Base-by-base conservation (phyloP, 2,329 filamentous ascomycete species). In the Ophiostoma sp. region DNA sequence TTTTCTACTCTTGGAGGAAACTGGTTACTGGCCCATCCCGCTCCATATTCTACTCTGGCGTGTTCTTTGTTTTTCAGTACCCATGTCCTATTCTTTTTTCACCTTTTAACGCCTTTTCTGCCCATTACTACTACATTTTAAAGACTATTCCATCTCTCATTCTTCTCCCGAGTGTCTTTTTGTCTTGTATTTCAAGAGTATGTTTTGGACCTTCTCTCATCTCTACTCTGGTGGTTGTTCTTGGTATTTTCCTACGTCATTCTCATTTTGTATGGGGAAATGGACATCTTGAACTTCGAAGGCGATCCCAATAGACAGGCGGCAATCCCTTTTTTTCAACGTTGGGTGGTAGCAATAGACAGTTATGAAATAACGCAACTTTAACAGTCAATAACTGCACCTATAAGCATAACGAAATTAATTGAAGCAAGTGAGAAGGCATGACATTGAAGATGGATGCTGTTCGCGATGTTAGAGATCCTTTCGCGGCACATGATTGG, bases 401-500 rank as follows among this genome's bases (percentile, higher is more conserved):
- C 1, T 22, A 48, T 17, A 48, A 4, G 6, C 15, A 15, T 48
- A 1, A 48, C 12, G 42, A 4, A 15, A 48, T 1, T 15, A 7
- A 19, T 19, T 2, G 15, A 25, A 17, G 15, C n/a, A 25, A 42
- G 4, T 66, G 61, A 45, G 17, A 45, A 28, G 2, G n/a, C 8
- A 64, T 28, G 31, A 61, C 19, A 6, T 2, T 42, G 59, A 25
- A 66, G 6, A 15, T 9, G n/a, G 36, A 25, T 36, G 52, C 0
- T 7, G 33, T 70, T 59, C n/a, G 25, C 45, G 55, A 72, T 66
- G 70, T 52, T 36, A 22, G 31, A 36, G 39, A 25, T 31, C 22
- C 19, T 69, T 70, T 73, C 39, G 31, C 57, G 55, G 55, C 72
- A 73, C 72, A 66, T 73, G 72, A 73, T 73, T 70, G 72, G 72